A percentile compares a stretch with the other conserved stretches of the same genome.
phyloP scores from a whole-genome alignment of 345 rosid genomes.

The Aegle marmelos region DNA sequence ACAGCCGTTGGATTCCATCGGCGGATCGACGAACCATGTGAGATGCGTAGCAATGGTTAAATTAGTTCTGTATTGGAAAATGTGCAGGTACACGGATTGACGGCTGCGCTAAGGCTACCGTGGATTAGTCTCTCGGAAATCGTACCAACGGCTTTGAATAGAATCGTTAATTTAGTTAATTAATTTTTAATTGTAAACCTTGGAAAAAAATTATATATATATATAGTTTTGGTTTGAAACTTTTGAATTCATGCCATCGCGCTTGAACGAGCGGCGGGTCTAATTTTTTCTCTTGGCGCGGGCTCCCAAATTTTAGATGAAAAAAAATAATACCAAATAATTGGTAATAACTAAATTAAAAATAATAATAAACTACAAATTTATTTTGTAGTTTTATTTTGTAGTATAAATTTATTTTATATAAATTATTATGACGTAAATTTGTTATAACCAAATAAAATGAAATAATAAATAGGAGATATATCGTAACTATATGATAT shows the following conservation, averaged over 20 bases:
- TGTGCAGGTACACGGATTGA: neutral
- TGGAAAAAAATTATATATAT: too few species aligned
- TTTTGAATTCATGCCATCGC: neutral
- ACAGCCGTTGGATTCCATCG: neutral
- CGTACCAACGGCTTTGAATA: neutral
- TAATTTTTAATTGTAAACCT: too few species aligned
- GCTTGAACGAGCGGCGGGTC: neutral
- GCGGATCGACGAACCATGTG: neutral
- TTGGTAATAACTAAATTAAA: too few species aligned
- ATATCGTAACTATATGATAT: too few species aligned
- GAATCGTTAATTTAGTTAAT: neutral
- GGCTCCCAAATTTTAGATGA: neutral
- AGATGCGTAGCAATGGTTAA: neutral
- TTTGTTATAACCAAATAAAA: too few species aligned
- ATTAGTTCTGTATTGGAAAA: neutral
- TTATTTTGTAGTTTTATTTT: too few species aligned
- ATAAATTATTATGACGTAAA: too few species aligned
- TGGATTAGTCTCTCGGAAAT: neutral
- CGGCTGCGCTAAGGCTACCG: neutral
- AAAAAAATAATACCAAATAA: too few species aligned
- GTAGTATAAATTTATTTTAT: too few species aligned
- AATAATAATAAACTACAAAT: too few species aligned
- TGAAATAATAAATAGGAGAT: too few species aligned
- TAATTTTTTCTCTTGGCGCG: neutral
- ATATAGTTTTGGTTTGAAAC: too few species aligned